Evolutionary conservation across 768 basidiomycete species (phyloP).

Genomic region (Jaapia argillacea): DNA sequence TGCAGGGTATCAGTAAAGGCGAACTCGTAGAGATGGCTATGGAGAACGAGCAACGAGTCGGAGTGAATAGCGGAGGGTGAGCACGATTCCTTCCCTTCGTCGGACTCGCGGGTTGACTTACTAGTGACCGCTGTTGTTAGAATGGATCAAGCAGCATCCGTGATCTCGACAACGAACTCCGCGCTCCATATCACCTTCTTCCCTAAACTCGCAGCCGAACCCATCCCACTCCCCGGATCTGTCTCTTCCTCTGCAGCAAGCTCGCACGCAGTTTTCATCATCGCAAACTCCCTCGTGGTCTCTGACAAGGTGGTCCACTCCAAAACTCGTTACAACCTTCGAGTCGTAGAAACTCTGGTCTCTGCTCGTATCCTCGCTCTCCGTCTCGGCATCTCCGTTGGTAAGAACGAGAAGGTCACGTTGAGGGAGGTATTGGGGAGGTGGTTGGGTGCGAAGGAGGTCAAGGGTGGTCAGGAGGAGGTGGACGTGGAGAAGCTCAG

Average conservation of each 20-base stretch:
- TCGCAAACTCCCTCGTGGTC: constrained; percentile 77
- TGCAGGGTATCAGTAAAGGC: constrained; percentile 46
- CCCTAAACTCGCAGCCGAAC: constrained; percentile 57
- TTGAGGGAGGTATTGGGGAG: constrained; percentile 58
- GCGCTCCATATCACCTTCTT: constrained; percentile 79
- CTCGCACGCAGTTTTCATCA: constrained; percentile 50
- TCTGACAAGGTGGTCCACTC: constrained; percentile 74
- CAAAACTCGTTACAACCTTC: constrained; percentile 76
- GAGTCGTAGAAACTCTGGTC: constrained; percentile 84
- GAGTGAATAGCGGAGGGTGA: constrained; percentile 75
- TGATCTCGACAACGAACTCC: constrained; percentile 60
- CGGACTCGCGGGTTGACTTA: constrained; percentile 1
- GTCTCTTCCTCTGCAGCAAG: constrained; percentile 6
- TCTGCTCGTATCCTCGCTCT: constrained; percentile 67
- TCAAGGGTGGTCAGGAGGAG: constrained; percentile 29
- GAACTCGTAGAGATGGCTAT: constrained; percentile 72
- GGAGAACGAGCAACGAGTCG: constrained; percentile 78
- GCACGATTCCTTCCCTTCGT: constrained; percentile 11
- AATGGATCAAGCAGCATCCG: constrained; percentile 89
- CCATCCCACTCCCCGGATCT: constrained; percentile 48
- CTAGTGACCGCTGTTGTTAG: constrained; percentile 22
- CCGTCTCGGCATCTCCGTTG: constrained; percentile 35
- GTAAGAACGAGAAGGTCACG: constrained; percentile 45
- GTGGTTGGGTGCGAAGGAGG: constrained; percentile 34
- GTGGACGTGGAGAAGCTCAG: constrained; percentile 35